phyloP scores from a whole-genome alignment of 176 grass and related monocot genomes.

The Triticum timopheevii region DNA sequence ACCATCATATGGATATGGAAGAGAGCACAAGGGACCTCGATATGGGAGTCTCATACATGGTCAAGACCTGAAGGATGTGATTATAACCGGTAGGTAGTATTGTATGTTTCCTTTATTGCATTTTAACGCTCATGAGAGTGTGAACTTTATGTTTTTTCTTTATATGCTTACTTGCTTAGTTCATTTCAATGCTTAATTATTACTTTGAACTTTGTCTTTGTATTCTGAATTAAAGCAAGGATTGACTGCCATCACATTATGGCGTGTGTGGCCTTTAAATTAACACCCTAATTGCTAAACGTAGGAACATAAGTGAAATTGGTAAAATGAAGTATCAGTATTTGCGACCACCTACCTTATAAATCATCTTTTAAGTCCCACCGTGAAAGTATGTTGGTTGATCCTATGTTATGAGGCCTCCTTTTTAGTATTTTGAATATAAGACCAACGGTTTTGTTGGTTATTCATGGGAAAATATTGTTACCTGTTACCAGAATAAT shows the following conservation, averaged over 20 bases:
- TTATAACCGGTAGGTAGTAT: conserved; percentile 72
- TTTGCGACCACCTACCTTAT: background rate
- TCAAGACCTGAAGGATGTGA: conserved; percentile 76
- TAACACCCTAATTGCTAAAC: background rate
- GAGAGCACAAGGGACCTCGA: conserved; percentile 82
- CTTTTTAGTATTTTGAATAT: background rate
- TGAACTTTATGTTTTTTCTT: background rate
- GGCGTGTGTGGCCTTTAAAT: background rate
- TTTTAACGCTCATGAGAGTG: background rate
- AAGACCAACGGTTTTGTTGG: background rate
- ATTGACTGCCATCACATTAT: background rate
- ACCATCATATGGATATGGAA: conserved; percentile 95
- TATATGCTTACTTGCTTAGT: conserved; percentile 5
- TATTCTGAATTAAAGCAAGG: conserved; percentile 22
- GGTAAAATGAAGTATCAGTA: background rate
- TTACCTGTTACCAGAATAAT: background rate
- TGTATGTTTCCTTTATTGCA: conserved; percentile 16
- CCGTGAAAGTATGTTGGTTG: background rate
- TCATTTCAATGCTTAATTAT: background rate
- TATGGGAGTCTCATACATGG: conserved; percentile 98
- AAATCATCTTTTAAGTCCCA: background rate
- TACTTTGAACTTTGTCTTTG: background rate
- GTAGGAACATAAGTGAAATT: background rate
- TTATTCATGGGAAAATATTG: background rate
- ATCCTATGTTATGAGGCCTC: background rate